These are phyloP conservation scores for Hebeloma cylindrosporum DNA, from an alignment of 768 basidiomycete genomes.

Conservation along the genomic window DNA sequence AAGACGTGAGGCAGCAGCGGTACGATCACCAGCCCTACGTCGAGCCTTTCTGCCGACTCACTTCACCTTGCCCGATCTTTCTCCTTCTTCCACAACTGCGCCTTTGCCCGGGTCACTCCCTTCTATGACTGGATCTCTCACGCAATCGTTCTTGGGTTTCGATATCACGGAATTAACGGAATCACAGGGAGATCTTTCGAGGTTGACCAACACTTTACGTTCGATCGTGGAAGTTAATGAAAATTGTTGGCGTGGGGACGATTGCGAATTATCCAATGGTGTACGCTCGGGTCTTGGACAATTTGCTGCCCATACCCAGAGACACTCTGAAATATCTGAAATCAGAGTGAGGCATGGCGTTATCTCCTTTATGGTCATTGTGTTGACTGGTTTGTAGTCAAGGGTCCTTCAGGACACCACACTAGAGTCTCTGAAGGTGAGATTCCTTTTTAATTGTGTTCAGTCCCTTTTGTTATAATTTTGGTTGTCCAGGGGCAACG, in stretches of 20 bases:
- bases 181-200: constrained; percentile 76
- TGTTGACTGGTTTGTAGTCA: constrained; percentile 43
- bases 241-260: constrained; percentile 81
- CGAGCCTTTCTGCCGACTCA: constrained; percentile 69
- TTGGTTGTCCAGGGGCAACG: constrained; percentile 42
- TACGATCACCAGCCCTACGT: constrained; percentile 69
- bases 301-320: constrained; percentile 66
- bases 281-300: constrained; percentile 69
- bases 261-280: constrained; percentile 78
- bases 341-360: constrained; percentile 53
- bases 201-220: constrained; percentile 79
- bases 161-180: constrained; percentile 21
- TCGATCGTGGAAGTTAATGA: constrained; percentile 78
- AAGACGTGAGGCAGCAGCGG: constrained; percentile 89
- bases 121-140: constrained; percentile 34
- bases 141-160: constrained; percentile 32
- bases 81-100: constrained; percentile 39
- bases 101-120: constrained; percentile 33
- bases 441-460: constrained; percentile 1
- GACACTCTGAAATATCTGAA: constrained; percentile 74
- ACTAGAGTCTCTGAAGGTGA: constrained; percentile 76
- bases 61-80: constrained; percentile 52
- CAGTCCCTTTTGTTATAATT: background rate
- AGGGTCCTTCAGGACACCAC: constrained; percentile 63
- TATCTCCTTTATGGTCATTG: background rate